Percentiles rank a stretch among this genome's conserved stretches.
Conservation (phyloP, 441 rosid species). For the Omphalea diandra region DNA sequence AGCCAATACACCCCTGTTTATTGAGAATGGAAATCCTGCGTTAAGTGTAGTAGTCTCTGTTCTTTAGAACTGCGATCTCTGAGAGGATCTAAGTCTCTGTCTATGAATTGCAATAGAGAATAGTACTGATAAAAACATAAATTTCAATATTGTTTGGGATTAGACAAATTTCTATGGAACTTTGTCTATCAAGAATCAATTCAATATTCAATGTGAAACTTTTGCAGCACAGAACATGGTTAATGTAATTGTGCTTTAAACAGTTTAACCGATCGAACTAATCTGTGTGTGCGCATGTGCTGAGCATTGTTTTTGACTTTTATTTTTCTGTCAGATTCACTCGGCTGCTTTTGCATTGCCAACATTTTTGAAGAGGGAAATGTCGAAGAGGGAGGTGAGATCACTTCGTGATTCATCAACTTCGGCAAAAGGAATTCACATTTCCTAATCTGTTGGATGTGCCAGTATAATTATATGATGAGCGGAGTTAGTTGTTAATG, state of each 20-base stretch:
- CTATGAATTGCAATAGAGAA: too few species aligned
- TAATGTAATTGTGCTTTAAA: background rate
- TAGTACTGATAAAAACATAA: background rate
- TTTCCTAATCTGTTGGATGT: background rate
- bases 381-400: slow-evolving; percentile 80
- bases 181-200: background rate
- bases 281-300: background rate
- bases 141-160: too few species aligned
- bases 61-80: too few species aligned
- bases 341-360: slow-evolving; percentile 89
- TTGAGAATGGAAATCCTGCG: background rate
- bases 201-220: background rate
- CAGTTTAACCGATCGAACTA: background rate
- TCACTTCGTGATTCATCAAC: slow-evolving; percentile 32
- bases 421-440: background rate
- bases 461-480: background rate
- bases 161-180: too few species aligned
- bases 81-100: too few species aligned
- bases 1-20: too few species aligned
- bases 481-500: background rate
- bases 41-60: too few species aligned
- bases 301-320: background rate
- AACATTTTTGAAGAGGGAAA: slow-evolving; percentile 61
- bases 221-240: background rate
- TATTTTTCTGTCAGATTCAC: slow-evolving; percentile 61